Evolutionary conservation across 768 basidiomycete genomes (phyloP).

Genomic region (Collybiopsis confluens): DNA sequence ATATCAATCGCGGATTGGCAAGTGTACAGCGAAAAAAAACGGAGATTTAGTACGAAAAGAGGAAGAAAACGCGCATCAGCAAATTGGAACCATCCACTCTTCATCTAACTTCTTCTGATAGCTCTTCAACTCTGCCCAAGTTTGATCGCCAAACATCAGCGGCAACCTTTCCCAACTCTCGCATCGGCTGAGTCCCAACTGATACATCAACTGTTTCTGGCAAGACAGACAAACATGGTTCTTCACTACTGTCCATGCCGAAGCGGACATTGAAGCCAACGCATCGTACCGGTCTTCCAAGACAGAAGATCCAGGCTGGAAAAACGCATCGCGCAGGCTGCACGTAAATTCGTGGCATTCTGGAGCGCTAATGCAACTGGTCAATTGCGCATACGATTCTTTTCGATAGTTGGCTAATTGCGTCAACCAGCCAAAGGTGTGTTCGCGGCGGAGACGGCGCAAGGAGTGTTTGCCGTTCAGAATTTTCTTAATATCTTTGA

Average conservation of each 20-base stretch:
- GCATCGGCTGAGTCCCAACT: neutral
- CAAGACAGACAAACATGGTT: neutral
- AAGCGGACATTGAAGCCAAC: neutral
- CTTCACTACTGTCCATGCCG: neutral
- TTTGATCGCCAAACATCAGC: neutral
- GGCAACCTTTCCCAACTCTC: neutral
- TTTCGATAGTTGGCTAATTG: conserved; percentile 5
- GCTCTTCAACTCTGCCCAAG: neutral
- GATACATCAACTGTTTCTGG: neutral
- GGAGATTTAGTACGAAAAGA: too few species aligned
- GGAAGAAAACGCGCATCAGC: too few species aligned
- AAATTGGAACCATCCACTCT: too few species aligned
- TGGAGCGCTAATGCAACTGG: neutral
- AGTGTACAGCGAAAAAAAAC: too few species aligned
- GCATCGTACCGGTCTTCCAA: conserved; percentile 1
- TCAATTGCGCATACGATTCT: neutral
- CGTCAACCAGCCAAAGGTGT: conserved; percentile 14
- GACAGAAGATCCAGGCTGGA: neutral
- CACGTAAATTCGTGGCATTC: neutral
- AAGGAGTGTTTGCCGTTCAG: conserved; percentile 16
- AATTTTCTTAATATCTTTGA: conserved; percentile 9
- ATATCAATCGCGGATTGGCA: too few species aligned
- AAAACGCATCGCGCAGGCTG: neutral
- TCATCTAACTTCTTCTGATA: neutral
- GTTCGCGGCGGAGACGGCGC: conserved; percentile 12